phyloP scores from a whole-genome alignment of 495 filamentous ascomycete species.

The Hyaloscypha bicolor region DNA sequence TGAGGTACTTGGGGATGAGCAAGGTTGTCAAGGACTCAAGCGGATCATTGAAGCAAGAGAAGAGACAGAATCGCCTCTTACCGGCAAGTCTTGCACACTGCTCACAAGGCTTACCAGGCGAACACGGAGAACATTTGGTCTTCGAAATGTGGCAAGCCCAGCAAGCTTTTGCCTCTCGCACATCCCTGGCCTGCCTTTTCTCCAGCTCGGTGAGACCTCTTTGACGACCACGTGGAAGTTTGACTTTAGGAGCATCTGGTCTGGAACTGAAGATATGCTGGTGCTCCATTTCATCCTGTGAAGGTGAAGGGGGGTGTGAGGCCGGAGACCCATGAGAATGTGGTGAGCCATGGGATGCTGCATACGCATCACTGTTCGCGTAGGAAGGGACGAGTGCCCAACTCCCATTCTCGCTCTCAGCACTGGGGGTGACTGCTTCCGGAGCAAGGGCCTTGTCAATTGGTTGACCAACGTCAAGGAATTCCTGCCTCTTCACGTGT shows the following conservation, averaged over 20 bases:
- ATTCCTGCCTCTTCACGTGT: constrained; percentile 11
- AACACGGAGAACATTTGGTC: constrained; percentile 36
- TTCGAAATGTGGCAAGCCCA: constrained; percentile 37
- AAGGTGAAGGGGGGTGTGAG: constrained; percentile 13
- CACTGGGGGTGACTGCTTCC: constrained; percentile 19
- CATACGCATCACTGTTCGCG: neutral
- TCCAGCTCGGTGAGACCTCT: constrained; percentile 26
- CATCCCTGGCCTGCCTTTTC: constrained; percentile 31
- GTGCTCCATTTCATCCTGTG: constrained; percentile 19
- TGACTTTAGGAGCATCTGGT: constrained; percentile 22
- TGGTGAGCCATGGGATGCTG: constrained; percentile 19
- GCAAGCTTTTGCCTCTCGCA: constrained; percentile 32
- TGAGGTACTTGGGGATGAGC: constrained; percentile 31
- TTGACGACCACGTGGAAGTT: constrained; percentile 25
- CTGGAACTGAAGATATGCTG: constrained; percentile 24
- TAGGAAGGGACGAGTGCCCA: constrained; percentile 9
- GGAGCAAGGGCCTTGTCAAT: constrained; percentile 9
- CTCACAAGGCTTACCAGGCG: constrained; percentile 29
- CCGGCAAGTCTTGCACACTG: constrained; percentile 31
- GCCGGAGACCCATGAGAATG: constrained; percentile 20
- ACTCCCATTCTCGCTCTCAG: constrained; percentile 19
- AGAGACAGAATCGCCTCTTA: constrained; percentile 33
- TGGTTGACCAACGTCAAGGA: constrained; percentile 8
- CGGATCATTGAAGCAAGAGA: constrained; percentile 34
- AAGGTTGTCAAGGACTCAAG: constrained; percentile 29